Percentiles rank a stretch among this genome's conserved stretches.
Conservation (phyloP, 495 filamentous ascomycete genomes). For the Rhypophila decipiens region DNA sequence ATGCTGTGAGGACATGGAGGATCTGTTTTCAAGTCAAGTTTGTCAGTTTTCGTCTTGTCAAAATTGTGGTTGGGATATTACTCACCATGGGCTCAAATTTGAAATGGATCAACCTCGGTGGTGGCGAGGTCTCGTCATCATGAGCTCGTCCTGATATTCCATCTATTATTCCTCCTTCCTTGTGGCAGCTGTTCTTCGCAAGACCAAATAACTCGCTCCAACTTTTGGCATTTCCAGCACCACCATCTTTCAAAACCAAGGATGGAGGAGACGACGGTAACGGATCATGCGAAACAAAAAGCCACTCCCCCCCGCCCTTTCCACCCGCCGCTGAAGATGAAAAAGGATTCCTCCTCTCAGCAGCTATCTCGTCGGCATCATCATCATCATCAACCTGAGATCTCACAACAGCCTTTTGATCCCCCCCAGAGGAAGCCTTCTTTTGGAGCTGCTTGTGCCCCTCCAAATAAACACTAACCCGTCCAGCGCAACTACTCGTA, state of each 20-base stretch:
- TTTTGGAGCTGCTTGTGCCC: conserved; percentile 56
- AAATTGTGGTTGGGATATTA: not conserved
- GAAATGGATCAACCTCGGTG: conserved; percentile 67
- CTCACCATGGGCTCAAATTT: conserved; percentile 93
- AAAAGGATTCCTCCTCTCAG: too few species aligned
- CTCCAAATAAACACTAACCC: conserved; percentile 80
- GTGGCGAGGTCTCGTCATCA: too few species aligned
- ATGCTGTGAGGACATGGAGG: conserved; percentile 75
- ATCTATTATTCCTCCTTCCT: too few species aligned
- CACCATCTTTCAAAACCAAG: not conserved
- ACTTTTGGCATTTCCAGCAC: not conserved
- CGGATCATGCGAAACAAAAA: conserved; percentile 81
- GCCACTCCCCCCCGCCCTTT: conserved; percentile 76
- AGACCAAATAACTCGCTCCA: not conserved
- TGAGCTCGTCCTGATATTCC: too few species aligned
- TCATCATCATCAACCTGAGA: conserved; percentile 1
- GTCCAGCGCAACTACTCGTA: conserved; percentile 84
- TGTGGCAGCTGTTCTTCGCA: too few species aligned
- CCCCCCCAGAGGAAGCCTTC: too few species aligned
- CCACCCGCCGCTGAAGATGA: conserved; percentile 50
- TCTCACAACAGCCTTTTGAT: conserved; percentile 3
- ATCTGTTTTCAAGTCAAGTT: conserved; percentile 49
- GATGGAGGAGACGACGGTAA: conserved; percentile 27
- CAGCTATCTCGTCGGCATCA: not conserved
- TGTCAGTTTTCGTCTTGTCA: conserved; percentile 5